Percentiles rank a stretch among this genome's conserved stretches.
Evolutionary conservation across 2,329 filamentous ascomycete genomes (phyloP).

Genomic region (Alternaria infectoria): DNA sequence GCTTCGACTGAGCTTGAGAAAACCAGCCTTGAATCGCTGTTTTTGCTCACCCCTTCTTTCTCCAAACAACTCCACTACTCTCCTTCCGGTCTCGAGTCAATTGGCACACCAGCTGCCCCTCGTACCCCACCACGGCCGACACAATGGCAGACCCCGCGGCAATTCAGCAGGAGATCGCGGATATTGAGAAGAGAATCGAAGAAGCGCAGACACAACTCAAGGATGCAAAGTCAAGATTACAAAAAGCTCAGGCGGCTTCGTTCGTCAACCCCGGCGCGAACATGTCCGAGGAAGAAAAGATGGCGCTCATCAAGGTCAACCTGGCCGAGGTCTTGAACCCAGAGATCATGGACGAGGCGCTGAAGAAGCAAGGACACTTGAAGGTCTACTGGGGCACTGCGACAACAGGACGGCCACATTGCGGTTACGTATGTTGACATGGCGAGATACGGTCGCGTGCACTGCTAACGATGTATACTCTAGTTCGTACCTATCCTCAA

Average conservation of each 20-base stretch:
- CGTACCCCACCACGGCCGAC: conserved; percentile 42
- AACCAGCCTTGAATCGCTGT: conserved; percentile 1
- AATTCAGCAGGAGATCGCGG: conserved; percentile 40
- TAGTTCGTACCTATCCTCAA: conserved; percentile 83
- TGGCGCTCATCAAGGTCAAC: conserved; percentile 79
- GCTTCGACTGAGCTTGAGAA: conserved; percentile 11
- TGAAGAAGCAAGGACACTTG: conserved; percentile 70
- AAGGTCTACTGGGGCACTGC: conserved; percentile 90
- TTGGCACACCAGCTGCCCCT: conserved; percentile 24
- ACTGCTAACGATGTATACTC: conserved; percentile 9
- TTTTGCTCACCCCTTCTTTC: background rate
- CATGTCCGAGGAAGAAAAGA: conserved; percentile 64
- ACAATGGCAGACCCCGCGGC: conserved; percentile 40
- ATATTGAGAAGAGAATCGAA: conserved; percentile 41
- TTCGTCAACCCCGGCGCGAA: conserved; percentile 30
- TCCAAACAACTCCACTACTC: background rate
- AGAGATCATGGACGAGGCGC: conserved; percentile 77
- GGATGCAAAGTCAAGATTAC: conserved; percentile 38
- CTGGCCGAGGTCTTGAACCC: conserved; percentile 82
- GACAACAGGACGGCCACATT: conserved; percentile 86
- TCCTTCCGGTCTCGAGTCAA: background rate
- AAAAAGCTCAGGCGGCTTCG: conserved; percentile 27
- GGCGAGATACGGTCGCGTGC: background rate
- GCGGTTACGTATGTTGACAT: conserved; percentile 67
- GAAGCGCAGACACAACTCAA: conserved; percentile 39